These are phyloP conservation scores for Yarrowia hollandica DNA, from an alignment of 805 yeast genomes.

Conservation along the genomic window DNA sequence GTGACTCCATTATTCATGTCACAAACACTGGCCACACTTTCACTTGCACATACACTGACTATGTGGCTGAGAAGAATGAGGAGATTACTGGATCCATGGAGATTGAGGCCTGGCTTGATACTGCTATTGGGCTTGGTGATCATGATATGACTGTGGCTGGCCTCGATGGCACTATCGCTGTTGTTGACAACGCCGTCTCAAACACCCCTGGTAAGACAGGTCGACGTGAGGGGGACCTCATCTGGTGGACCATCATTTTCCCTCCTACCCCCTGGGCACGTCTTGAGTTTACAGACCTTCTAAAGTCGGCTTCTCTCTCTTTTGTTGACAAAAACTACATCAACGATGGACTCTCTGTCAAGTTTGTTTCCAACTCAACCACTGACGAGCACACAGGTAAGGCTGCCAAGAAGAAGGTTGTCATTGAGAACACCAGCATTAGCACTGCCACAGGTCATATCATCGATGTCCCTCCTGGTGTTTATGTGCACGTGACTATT, in stretches of 20 bases:
- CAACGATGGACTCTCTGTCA: neutral
- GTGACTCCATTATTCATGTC: neutral
- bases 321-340: neutral
- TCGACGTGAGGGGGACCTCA: neutral
- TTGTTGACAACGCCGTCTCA: neutral
- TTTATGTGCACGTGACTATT: neutral
- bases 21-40: neutral
- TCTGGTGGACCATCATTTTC: conserved; percentile 9
- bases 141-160: neutral
- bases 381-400: neutral
- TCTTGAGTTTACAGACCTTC: neutral
- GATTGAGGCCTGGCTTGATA: neutral
- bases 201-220: neutral
- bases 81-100: neutral
- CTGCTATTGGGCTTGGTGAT: neutral
- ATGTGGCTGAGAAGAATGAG: neutral
- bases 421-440: neutral
- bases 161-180: neutral
- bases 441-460: neutral
- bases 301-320: neutral
- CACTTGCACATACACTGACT: neutral
- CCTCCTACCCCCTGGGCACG: neutral
- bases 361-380: neutral
- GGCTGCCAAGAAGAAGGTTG: neutral
- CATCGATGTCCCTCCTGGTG: neutral